These are phyloP conservation scores for Flaveria brownii DNA, from an alignment of 129 eudicot genomes.

Conservation along the genomic window DNA sequence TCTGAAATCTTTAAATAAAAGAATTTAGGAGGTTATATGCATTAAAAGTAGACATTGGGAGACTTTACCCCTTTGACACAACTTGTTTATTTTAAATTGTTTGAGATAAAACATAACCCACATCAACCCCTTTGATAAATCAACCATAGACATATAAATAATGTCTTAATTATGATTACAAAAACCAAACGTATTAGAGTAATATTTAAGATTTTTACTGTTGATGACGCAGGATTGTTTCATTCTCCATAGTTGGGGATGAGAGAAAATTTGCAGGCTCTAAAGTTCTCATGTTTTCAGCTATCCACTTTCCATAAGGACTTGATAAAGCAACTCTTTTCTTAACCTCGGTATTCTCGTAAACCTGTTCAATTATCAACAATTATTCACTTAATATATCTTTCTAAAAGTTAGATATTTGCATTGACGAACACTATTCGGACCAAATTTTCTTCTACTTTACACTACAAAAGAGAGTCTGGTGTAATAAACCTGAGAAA, in stretches of 20 bases:
- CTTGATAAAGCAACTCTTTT: slow-evolving; percentile 72
- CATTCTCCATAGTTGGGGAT: slow-evolving; percentile 71
- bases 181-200: not conserved
- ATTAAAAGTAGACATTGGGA: not conserved
- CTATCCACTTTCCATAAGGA: slow-evolving; percentile 91
- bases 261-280: slow-evolving; percentile 77
- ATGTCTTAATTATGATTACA: not conserved
- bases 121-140: slow-evolving; percentile 1
- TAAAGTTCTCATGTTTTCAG: slow-evolving; percentile 74
- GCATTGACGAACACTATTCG: slow-evolving; percentile 11
- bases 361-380: slow-evolving; percentile 59
- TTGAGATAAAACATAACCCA: slow-evolving; percentile 8
- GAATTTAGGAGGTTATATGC: not conserved
- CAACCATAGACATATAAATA: not conserved
- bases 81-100: not conserved
- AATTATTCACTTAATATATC: slow-evolving; percentile 11
- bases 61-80: not conserved
- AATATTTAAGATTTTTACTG: slow-evolving; percentile 57
- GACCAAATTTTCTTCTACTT: slow-evolving; percentile 1
- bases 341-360: slow-evolving; percentile 96
- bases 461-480: not conserved
- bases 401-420: slow-evolving; percentile 1
- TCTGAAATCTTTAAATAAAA: not conserved
- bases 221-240: slow-evolving; percentile 75
- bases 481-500: not conserved